phyloP scores from a whole-genome alignment of 495 filamentous ascomycete species.

The Xylaria intraflava region DNA sequence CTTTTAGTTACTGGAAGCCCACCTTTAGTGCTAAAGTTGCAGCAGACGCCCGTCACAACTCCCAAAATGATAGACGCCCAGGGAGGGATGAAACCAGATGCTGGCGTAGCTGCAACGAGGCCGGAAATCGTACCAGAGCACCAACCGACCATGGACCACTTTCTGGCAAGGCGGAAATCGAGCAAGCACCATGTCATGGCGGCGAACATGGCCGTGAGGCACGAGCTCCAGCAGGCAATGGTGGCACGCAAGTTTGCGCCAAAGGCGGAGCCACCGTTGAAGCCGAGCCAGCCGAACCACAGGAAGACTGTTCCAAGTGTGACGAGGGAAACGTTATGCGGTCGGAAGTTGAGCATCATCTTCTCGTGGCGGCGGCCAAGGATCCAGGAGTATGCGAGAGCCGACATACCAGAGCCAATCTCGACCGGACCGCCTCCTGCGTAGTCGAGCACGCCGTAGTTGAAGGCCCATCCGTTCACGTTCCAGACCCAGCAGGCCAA shows the following conservation, averaged over 20 bases:
- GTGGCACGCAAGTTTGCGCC: constrained; percentile 90
- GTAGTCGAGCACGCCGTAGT: constrained; percentile 92
- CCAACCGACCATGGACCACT: constrained; percentile 99
- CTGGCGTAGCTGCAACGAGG: constrained; percentile 82
- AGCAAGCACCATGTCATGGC: constrained; percentile 88
- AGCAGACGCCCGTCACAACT: constrained; percentile 75
- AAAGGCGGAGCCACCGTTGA: constrained; percentile 95
- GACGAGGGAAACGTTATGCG: constrained; percentile 97
- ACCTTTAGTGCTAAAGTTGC: constrained; percentile 89
- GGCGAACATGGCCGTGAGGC: constrained; percentile 83
- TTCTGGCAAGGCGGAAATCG: constrained; percentile 88
- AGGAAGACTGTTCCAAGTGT: constrained; percentile 90
- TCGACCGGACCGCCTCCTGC: constrained; percentile 97
- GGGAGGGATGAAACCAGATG: constrained; percentile 79
- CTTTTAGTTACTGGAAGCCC: constrained; percentile 25
- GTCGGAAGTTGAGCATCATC: constrained; percentile 97
- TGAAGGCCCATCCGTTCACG: constrained; percentile 83
- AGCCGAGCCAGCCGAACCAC: constrained; percentile 98
- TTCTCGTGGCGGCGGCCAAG: constrained; percentile 95
- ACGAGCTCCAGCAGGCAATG: constrained; percentile 98
- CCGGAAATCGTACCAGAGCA: constrained; percentile 92
- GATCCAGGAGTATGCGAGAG: constrained; percentile 90
- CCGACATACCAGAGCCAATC: constrained; percentile 88
- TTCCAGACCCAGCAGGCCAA: constrained; percentile 96
- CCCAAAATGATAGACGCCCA: constrained; percentile 87